A percentile compares a stretch with the other conserved stretches of the same genome.
phyloP scores from a whole-genome alignment of 225 moss, liverwort and hornwort species.

The Antitrichia curtipendula region DNA sequence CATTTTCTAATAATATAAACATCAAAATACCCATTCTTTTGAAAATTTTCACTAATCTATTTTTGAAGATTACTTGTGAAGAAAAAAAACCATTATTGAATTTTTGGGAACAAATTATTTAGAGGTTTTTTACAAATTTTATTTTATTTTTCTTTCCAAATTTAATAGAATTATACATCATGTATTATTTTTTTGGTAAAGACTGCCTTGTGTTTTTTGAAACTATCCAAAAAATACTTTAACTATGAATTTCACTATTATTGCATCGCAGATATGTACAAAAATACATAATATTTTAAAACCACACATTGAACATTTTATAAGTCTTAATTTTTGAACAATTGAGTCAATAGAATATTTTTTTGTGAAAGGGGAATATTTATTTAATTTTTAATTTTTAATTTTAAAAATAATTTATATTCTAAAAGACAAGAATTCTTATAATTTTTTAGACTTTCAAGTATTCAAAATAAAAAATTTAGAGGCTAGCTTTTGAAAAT shows the following conservation, averaged over 20 bases:
- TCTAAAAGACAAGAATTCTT: too few species aligned
- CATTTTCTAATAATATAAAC: not conserved
- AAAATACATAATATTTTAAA: not conserved
- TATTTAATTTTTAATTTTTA: rapidly evolving
- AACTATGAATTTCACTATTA: not conserved
- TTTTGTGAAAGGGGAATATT: not conserved
- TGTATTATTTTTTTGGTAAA: not conserved
- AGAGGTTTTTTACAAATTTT: not conserved
- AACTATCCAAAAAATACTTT: not conserved
- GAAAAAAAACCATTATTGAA: not conserved
- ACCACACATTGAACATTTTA: not conserved
- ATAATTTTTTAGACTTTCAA: not conserved
- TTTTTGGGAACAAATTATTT: too few species aligned
- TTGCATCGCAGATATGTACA: rapidly evolving
- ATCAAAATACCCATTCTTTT: not conserved
- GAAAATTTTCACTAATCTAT: too few species aligned
- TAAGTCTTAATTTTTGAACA: not conserved
- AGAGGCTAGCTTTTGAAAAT: not conserved
- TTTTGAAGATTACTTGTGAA: not conserved
- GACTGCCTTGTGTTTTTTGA: not conserved
- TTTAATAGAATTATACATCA: not conserved
- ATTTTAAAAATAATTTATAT: not conserved
- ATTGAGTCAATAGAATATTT: not conserved
- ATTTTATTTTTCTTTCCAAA: not conserved
- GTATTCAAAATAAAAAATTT: not conserved